These are phyloP conservation scores for Globisporangium uncinulatum DNA, from an alignment of 352 stramenopile genomes.

Conservation along the genomic window DNA sequence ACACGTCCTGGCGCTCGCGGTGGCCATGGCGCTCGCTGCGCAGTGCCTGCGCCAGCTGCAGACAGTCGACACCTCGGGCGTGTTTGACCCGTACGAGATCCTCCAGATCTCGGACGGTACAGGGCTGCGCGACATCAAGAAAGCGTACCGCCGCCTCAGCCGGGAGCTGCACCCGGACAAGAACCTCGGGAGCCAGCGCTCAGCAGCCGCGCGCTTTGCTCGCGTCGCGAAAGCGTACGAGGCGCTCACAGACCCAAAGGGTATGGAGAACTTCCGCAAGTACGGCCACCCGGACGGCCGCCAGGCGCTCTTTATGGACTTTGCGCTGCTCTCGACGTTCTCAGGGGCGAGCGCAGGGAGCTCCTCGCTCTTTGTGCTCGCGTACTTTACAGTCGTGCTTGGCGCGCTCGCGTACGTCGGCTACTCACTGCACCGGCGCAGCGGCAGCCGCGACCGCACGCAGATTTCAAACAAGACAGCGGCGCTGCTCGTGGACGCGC, in stretches of 20 bases:
- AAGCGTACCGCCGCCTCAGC: conserved; percentile 64
- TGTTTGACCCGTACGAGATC: conserved; percentile 87
- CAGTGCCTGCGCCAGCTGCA: conserved; percentile 56
- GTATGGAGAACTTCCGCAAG: conserved; percentile 75
- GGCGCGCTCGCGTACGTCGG: conserved; percentile 51
- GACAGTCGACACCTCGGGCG: conserved; percentile 64
- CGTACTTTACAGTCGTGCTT: conserved; percentile 69
- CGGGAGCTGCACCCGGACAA: conserved; percentile 79
- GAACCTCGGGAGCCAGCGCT: conserved; percentile 48
- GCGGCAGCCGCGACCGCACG: conserved; percentile 51
- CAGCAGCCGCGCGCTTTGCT: conserved; percentile 38
- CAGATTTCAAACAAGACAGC: conserved; percentile 47
- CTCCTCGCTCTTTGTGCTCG: conserved; percentile 55
- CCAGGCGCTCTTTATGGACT: conserved; percentile 69
- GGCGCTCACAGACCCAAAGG: conserved; percentile 62
- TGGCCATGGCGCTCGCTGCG: conserved; percentile 37
- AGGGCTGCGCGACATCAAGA: conserved; percentile 59
- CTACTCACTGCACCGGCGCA: conserved; percentile 54
- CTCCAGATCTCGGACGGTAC: conserved; percentile 54
- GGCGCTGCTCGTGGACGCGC: conserved; percentile 34
- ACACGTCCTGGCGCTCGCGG: conserved; percentile 42
- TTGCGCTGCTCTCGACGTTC: conserved; percentile 62
- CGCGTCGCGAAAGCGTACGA: conserved; percentile 85
- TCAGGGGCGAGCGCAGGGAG: conserved; percentile 26
- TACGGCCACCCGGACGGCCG: conserved; percentile 77